Evolutionary conservation across 345 rosid species (phyloP), one percentile per base, ranked within the genome.

Genomic region (Theobroma cacao): DNA sequence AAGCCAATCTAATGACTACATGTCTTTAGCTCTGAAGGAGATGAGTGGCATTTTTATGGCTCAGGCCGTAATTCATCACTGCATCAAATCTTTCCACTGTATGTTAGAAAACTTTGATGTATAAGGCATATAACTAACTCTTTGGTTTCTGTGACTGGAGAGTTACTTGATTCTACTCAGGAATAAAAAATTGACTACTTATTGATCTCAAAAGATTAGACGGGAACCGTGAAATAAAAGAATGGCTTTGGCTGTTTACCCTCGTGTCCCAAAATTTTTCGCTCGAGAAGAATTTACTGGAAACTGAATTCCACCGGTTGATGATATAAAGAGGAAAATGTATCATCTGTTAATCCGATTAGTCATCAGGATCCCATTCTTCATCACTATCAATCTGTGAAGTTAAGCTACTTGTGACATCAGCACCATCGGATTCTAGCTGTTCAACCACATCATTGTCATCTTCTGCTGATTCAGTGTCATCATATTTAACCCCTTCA

Each of bases 361-460:
- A 96, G 89, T 94, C 99, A 76, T 92, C 91, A 34, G 98, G 94
- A 84, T 96, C 99, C 97, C 95, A 94, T 74, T 96, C 99, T 41
- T 94, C 97, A 59, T 96, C 99, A 61, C 83, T 92, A 79, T 92
- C 94, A 22, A 88, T 82, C 26, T 87, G 74, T 20, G 84, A 86
- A 63, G 86, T 87, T 17, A 82, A 62, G 73, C 86, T 84, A 84
- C 87, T 83, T 79, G 81, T 86, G 61, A 80, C 79, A 53, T 63
- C 82, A 7, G 77, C 83, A 58, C 87, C 89, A 53, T 87, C 90
- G 38, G 86, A 84, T 77, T 92, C 98, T 47, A 82, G 84, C 84
- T 83, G 87, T 66, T 89, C 92, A 34, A 81, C n/a, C 31, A 69
- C 43, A 26, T 87, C 95, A 80, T 76, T 80, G 50, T 90, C 93